Conservation (phyloP, 177 flowering plant species). For the Tripterygium wilfordii region DNA sequence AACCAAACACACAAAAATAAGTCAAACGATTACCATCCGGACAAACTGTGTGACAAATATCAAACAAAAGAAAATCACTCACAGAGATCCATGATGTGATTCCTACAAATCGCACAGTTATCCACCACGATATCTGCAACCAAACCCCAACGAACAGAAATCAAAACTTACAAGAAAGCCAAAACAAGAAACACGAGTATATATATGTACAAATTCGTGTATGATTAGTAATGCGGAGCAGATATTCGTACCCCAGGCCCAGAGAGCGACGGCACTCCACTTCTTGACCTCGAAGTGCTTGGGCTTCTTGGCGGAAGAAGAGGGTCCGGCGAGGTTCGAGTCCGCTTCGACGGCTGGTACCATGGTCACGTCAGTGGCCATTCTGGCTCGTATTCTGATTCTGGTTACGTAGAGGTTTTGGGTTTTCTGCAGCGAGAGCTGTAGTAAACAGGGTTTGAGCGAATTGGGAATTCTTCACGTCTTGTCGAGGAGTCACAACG, state of each 20-base stretch:
- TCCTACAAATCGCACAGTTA: constrained; percentile 83
- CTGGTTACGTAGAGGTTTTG: no score
- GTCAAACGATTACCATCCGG: no score
- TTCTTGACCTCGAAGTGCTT: constrained; percentile 81
- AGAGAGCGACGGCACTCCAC: constrained; percentile 85
- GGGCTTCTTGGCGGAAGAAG: constrained; percentile 47
- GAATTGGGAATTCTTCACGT: no score
- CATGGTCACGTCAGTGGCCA: constrained; percentile 38
- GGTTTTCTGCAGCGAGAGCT: no score
- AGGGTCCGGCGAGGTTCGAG: constrained; percentile 22
- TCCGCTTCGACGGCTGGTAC: constrained; percentile 45
- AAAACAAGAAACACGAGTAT: no score
- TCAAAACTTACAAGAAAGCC: background rate
- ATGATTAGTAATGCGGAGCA: constrained; percentile 6
- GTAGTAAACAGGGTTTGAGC: no score
- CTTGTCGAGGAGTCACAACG: no score
- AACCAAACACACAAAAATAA: background rate
- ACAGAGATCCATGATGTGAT: constrained; percentile 94
- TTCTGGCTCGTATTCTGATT: no score
- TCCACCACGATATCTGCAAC: constrained; percentile 79
- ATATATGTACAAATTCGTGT: no score
- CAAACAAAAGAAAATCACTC: constrained; percentile 18
- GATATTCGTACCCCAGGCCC: constrained; percentile 73
- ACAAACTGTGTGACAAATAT: no score
- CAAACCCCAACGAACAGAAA: background rate